These are phyloP conservation scores for Aspergillus haitiensis DNA, from an alignment of 495 filamentous ascomycete genomes.

Conservation along the genomic window DNA sequence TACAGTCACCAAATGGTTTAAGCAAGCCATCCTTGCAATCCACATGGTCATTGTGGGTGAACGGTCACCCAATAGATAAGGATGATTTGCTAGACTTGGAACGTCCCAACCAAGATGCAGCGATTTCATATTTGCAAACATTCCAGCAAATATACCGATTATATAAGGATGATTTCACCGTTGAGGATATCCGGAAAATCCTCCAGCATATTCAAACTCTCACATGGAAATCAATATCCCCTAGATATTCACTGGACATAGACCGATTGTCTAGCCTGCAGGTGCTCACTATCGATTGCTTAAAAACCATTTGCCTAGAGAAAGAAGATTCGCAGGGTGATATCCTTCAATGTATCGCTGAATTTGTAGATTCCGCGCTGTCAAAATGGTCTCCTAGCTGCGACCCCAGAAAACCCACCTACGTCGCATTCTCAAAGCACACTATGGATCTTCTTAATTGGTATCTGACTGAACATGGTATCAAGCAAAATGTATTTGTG, in stretches of 20 bases:
- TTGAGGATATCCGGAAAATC: conserved; percentile 56
- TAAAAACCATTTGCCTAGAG: conserved; percentile 71
- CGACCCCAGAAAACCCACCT: conserved; percentile 61
- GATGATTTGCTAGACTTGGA: conserved; percentile 47
- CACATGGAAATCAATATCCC: conserved; percentile 67
- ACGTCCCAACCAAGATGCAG: conserved; percentile 68
- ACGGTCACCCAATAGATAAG: conserved; percentile 56
- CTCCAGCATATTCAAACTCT: conserved; percentile 58
- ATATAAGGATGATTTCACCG: conserved; percentile 62
- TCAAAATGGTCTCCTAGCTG: conserved; percentile 46
- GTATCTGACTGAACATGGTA: conserved; percentile 62
- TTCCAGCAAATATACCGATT: conserved; percentile 79
- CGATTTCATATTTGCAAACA: conserved; percentile 73
- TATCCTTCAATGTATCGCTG: conserved; percentile 65
- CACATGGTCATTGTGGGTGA: conserved; percentile 73
- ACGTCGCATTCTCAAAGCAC: conserved; percentile 80
- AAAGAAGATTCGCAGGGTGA: conserved; percentile 63
- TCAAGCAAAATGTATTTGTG: conserved; percentile 63
- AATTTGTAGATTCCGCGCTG: conserved; percentile 63
- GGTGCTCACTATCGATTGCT: conserved; percentile 65
- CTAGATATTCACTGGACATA: conserved; percentile 78
- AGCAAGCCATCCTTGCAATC: conserved; percentile 58
- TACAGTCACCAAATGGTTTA: conserved; percentile 45
- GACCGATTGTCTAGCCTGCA: conserved; percentile 82
- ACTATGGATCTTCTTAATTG: conserved; percentile 68